A percentile compares a stretch with the other conserved stretches of the same genome.
phyloP scores from a whole-genome alignment of 139 green algal genomes.

The Zygnema cylindricum region DNA sequence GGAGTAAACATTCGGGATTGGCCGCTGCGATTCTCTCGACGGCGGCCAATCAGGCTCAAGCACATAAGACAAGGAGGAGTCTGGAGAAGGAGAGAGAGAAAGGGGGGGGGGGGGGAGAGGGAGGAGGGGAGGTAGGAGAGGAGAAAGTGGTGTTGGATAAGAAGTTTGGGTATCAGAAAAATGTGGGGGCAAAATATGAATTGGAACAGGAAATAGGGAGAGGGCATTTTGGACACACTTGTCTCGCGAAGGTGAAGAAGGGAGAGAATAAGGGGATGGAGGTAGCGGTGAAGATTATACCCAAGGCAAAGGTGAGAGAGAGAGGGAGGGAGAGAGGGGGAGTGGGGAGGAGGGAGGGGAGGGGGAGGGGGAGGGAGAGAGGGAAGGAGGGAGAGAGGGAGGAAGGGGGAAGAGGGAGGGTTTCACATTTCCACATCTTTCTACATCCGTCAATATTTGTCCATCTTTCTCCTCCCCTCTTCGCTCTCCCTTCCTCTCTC shows the following conservation, averaged over 20 bases:
- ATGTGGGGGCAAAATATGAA: slow-evolving; percentile 45
- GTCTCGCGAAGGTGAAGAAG: slow-evolving; percentile 40
- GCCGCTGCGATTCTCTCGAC: no score
- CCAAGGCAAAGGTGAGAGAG: slow-evolving; percentile 47
- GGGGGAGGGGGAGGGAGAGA: neutral
- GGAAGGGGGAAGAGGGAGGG: neutral
- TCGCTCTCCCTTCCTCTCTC: no score
- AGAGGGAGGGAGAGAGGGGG: no score
- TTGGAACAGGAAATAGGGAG: slow-evolving; percentile 53
- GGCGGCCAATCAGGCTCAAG: neutral
- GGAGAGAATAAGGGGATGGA: slow-evolving; percentile 45
- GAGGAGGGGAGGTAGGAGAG: no score
- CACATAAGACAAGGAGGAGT: neutral
- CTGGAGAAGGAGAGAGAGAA: no score
- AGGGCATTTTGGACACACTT: slow-evolving; percentile 55
- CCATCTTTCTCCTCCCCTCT: no score
- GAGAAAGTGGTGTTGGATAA: slow-evolving; percentile 35
- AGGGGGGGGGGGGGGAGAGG: slow-evolving; percentile 13
- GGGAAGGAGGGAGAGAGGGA: neutral
- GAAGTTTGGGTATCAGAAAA: slow-evolving; percentile 33
- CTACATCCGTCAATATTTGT: neutral
- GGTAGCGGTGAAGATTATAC: slow-evolving; percentile 53
- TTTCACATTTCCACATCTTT: neutral
- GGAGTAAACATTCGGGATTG: no score
- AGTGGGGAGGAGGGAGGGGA: neutral